Evolutionary conservation across 2,329 filamentous ascomycete species (phyloP).

Genomic region (Botrytis paeoniae): DNA sequence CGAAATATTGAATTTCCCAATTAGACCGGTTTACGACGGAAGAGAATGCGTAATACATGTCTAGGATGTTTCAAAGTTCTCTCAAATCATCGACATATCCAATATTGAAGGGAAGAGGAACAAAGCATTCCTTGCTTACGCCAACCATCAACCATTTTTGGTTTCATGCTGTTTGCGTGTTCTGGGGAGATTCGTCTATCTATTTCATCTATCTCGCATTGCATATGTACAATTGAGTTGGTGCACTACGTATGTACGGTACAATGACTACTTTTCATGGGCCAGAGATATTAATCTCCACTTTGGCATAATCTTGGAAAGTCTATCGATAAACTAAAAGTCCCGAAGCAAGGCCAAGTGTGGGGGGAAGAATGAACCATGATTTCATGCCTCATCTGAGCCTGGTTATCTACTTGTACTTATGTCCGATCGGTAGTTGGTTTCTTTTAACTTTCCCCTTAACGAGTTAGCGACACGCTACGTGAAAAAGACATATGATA

Average conservation of each 20-base stretch:
- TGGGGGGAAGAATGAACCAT: background rate
- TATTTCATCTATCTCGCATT: background rate
- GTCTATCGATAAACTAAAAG: background rate
- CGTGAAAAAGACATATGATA: background rate
- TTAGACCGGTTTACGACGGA: background rate
- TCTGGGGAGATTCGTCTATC: slow-evolving; percentile 11
- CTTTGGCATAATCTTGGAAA: background rate
- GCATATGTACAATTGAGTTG: slow-evolving; percentile 12
- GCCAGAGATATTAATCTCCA: background rate
- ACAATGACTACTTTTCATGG: background rate
- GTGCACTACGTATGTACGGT: background rate
- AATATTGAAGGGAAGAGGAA: background rate
- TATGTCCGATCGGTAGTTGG: background rate
- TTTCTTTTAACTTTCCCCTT: background rate
- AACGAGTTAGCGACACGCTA: background rate
- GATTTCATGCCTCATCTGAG: background rate
- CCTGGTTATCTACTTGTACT: background rate
- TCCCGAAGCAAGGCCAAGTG: background rate
- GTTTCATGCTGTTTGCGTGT: slow-evolving; percentile 8
- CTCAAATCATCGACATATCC: background rate
- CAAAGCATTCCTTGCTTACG: slow-evolving; percentile 11
- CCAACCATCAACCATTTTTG: background rate
- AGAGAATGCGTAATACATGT: background rate
- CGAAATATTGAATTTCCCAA: background rate
- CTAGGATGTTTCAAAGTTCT: background rate